phyloP scores from a whole-genome alignment of 2,329 filamentous ascomycete genomes.

The Trichoderma harzianum region DNA sequence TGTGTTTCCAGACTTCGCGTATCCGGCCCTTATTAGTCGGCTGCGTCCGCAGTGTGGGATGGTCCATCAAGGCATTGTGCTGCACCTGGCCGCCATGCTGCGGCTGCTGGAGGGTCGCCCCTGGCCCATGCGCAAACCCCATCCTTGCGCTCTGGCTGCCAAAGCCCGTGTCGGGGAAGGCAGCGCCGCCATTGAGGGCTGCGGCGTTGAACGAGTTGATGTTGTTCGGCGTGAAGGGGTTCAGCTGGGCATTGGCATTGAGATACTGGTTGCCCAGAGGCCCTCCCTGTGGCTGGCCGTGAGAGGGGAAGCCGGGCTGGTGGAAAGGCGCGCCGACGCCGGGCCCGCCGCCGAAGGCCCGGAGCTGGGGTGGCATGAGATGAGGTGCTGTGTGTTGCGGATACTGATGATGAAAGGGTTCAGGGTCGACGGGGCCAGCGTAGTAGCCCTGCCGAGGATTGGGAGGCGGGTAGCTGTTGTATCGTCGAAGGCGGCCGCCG shows the following conservation, averaged over 20 bases:
- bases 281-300: conserved; percentile 48
- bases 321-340: conserved; percentile 40
- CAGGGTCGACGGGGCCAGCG: not conserved
- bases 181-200: conserved; percentile 54
- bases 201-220: conserved; percentile 55
- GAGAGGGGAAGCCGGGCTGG: conserved; percentile 50
- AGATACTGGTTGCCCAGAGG: conserved; percentile 69
- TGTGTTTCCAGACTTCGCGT: conserved; percentile 93
- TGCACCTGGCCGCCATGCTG: conserved; percentile 47
- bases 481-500: not conserved
- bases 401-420: not conserved
- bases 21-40: conserved; percentile 76
- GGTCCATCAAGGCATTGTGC: conserved; percentile 41
- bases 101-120: conserved; percentile 54
- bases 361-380: conserved; percentile 38
- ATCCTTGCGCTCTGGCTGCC: conserved; percentile 85
- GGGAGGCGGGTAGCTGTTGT: not conserved
- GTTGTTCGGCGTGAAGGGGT: conserved; percentile 59
- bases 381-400: not conserved
- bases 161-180: conserved; percentile 66
- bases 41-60: conserved; percentile 41
- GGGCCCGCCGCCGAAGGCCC: conserved; percentile 38
- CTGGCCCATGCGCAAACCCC: conserved; percentile 67
- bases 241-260: conserved; percentile 63
- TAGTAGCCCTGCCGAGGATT: not conserved